Evolutionary conservation across 2,329 filamentous ascomycete genomes (phyloP).

Genomic region (Bipolaris oryzae): DNA sequence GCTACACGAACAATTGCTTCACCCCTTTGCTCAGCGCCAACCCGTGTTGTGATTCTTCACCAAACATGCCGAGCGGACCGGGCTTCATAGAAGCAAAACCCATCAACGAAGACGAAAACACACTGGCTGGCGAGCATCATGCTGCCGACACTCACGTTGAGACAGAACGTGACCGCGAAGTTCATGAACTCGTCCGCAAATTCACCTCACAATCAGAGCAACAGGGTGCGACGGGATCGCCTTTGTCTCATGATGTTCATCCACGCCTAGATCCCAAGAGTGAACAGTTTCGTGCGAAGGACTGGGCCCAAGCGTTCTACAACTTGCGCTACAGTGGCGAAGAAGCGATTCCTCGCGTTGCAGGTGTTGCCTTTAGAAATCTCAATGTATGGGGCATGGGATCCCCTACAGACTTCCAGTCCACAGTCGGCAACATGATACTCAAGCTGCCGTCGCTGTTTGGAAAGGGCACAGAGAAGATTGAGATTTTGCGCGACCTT

Average conservation of each 20-base stretch:
- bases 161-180: constrained; percentile 20
- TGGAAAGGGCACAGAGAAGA: constrained; percentile 56
- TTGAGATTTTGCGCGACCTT: constrained; percentile 70
- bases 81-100: constrained; percentile 1
- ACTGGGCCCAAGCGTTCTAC: constrained; percentile 55
- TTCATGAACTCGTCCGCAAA: constrained; percentile 47
- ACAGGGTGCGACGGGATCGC: constrained; percentile 37
- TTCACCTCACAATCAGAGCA: constrained; percentile 42
- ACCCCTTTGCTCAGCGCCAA: background rate
- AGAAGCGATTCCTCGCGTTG: constrained; percentile 59
- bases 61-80: constrained; percentile 4
- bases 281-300: constrained; percentile 50
- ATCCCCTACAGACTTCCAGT: constrained; percentile 69
- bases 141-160: constrained; percentile 5
- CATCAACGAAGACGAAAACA: background rate
- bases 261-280: constrained; percentile 52
- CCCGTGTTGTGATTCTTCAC: background rate
- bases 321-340: constrained; percentile 49
- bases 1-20: background rate
- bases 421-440: constrained; percentile 68
- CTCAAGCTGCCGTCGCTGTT: constrained; percentile 62
- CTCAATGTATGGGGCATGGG: constrained; percentile 71
- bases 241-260: constrained; percentile 42
- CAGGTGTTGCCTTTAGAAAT: constrained; percentile 68
- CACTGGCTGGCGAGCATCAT: background rate